phyloP scores from a whole-genome alignment of 2,329 filamentous ascomycete genomes.

The Coniochaeta hoffmannii region DNA sequence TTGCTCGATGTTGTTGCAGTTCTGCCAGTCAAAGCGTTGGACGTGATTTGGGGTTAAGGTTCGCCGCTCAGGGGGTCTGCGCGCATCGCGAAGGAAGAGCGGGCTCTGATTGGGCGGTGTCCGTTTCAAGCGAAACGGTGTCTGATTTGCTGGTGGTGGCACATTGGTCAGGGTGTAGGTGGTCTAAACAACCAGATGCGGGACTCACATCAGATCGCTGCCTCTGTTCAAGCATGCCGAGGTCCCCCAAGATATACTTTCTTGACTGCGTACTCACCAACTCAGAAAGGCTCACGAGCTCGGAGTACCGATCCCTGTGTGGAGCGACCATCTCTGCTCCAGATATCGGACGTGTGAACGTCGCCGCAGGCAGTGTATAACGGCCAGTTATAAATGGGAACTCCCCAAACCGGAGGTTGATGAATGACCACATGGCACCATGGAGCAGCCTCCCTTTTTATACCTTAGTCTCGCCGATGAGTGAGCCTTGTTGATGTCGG shows the following conservation, averaged over 20 bases:
- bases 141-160: slow-evolving; percentile 8
- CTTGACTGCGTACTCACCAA: too few species aligned
- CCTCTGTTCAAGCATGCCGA: too few species aligned
- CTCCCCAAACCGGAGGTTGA: background rate
- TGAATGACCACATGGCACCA: background rate
- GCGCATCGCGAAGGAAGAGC: background rate
- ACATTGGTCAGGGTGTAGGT: too few species aligned
- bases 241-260: too few species aligned
- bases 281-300: too few species aligned
- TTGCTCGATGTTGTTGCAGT: background rate
- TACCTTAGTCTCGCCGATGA: too few species aligned
- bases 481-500: too few species aligned
- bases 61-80: background rate
- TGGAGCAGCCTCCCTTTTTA: background rate
- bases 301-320: too few species aligned
- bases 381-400: background rate
- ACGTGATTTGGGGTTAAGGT: background rate
- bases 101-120: slow-evolving; percentile 6
- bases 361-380: background rate
- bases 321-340: too few species aligned
- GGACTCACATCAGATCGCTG: too few species aligned
- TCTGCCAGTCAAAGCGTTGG: background rate
- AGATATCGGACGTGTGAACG: background rate
- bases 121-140: slow-evolving; percentile 8
- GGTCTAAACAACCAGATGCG: too few species aligned